Percentiles rank a stretch among this genome's conserved stretches.
Conservation (phyloP, 257 asterid genomes). For the Galeopsis tetrahit region DNA sequence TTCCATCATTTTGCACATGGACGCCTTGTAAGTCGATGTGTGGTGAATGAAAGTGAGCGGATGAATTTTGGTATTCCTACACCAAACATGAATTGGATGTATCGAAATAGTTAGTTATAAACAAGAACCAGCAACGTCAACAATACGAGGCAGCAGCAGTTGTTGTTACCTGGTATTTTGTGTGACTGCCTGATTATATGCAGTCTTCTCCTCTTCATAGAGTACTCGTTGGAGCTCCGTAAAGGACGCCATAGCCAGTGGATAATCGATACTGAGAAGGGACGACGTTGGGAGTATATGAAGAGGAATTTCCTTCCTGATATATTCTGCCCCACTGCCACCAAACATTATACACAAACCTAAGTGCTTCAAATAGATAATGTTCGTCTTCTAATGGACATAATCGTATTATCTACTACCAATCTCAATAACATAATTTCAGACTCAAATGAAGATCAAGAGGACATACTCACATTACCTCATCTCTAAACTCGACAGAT, state of each 20-base stretch:
- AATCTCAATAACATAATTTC: neutral
- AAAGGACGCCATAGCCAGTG: conserved; percentile 70
- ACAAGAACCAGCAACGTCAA: neutral
- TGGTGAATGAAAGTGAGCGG: conserved; percentile 93
- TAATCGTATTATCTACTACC: conserved; percentile 1
- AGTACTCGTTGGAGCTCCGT: conserved; percentile 80
- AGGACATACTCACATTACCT: conserved; percentile 75
- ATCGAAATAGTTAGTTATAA: neutral
- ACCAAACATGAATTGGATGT: too few species aligned
- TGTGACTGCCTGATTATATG: conserved; percentile 75
- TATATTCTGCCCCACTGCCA: conserved; percentile 95
- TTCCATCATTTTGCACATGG: conserved; percentile 97
- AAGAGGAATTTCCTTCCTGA: conserved; percentile 93
- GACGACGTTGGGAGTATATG: conserved; percentile 71
- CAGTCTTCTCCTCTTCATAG: conserved; percentile 88
- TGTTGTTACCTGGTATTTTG: conserved; percentile 68
- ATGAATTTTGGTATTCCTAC: conserved; percentile 72
- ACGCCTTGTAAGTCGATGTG: conserved; percentile 94
- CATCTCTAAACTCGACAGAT: conserved; percentile 92
- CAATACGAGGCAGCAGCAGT: neutral
- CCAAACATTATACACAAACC: conserved; percentile 15
- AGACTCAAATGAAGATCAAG: conserved; percentile 33
- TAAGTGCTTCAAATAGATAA: neutral
- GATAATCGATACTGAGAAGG: conserved; percentile 71
- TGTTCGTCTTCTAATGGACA: neutral